These are phyloP conservation scores for Macrolepiota fuliginosa DNA, from an alignment of 768 basidiomycete genomes.

Conservation along the genomic window DNA sequence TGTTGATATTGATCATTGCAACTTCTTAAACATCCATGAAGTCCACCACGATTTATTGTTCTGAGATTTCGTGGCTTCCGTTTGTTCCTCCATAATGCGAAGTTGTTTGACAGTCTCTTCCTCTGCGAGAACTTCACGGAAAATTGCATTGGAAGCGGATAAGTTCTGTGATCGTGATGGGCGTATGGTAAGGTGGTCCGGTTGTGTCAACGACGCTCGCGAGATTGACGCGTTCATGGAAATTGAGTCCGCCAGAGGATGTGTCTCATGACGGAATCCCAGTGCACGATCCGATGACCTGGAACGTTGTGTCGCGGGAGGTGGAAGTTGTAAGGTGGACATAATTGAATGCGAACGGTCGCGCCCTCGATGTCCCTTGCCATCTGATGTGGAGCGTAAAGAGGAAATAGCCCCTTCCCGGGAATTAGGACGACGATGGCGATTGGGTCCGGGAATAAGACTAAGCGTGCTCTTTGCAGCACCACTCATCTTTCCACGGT, in stretches of 20 bases:
- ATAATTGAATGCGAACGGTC: constrained; percentile 35
- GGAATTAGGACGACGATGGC: constrained; percentile 28
- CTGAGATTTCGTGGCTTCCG: constrained; percentile 43
- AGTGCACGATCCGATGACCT: constrained; percentile 32
- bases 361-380: constrained; percentile 18
- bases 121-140: constrained; percentile 68
- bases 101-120: constrained; percentile 57
- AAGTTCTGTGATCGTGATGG: constrained; percentile 37
- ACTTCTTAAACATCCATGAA: constrained; percentile 61
- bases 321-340: constrained; percentile 30
- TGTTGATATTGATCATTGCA: constrained; percentile 23
- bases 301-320: constrained; percentile 25
- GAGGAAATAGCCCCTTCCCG: constrained; percentile 20
- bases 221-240: constrained; percentile 32
- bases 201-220: constrained; percentile 31
- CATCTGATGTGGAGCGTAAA: constrained; percentile 32
- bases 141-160: constrained; percentile 62
- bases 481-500: constrained; percentile 36
- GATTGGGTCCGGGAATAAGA: constrained; percentile 18
- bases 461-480: constrained; percentile 25
- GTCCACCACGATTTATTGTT: constrained; percentile 57
- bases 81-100: constrained; percentile 53
- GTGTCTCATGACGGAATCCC: constrained; percentile 39
- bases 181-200: constrained; percentile 8
- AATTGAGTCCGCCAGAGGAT: constrained; percentile 43